These are phyloP conservation scores for Xylaria sp. DNA, from an alignment of 2,329 filamentous ascomycete species.

Conservation along the genomic window DNA sequence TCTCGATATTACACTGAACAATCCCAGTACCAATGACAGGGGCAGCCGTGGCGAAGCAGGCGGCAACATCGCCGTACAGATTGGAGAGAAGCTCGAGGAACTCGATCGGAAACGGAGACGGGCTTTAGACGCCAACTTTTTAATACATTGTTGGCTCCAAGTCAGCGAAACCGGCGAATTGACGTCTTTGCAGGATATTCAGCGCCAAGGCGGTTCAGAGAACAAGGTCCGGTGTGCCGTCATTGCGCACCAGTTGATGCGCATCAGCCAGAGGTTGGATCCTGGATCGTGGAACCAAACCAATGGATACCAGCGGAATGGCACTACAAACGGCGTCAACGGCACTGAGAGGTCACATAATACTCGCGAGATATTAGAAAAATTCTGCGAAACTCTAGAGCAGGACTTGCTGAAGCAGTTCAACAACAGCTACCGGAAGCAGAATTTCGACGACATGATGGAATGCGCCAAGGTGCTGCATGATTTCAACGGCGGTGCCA, in stretches of 20 bases:
- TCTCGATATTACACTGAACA: slow-evolving; percentile 84
- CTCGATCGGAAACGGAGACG: slow-evolving; percentile 90
- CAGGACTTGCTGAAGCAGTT: slow-evolving; percentile 96
- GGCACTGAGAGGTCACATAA: slow-evolving; percentile 64
- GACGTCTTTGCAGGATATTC: slow-evolving; percentile 86
- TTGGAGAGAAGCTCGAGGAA: slow-evolving; percentile 92
- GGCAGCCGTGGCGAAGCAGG: slow-evolving; percentile 67
- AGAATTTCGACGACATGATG: slow-evolving; percentile 98
- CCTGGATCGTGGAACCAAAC: slow-evolving; percentile 75
- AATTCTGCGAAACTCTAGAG: slow-evolving; percentile 94
- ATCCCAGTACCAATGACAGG: slow-evolving; percentile 59
- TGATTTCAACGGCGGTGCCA: slow-evolving; percentile 95
- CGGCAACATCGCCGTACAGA: slow-evolving; percentile 92
- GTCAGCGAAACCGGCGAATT: slow-evolving; percentile 91
- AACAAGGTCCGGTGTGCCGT: slow-evolving; percentile 94
- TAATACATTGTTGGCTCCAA: slow-evolving; percentile 97
- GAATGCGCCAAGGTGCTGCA: slow-evolving; percentile 93
- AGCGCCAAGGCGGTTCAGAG: slow-evolving; percentile 84
- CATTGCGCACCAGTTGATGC: slow-evolving; percentile 91
- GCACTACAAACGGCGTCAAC: slow-evolving; percentile 61
- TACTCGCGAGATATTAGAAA: slow-evolving; percentile 91
- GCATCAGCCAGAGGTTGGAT: slow-evolving; percentile 92
- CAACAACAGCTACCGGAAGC: slow-evolving; percentile 93
- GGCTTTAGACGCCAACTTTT: slow-evolving; percentile 91
- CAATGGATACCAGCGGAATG: slow-evolving; percentile 65